Evolutionary conservation across 306 rosid species (phyloP).

Genomic region (Fragaria ananassa): DNA sequence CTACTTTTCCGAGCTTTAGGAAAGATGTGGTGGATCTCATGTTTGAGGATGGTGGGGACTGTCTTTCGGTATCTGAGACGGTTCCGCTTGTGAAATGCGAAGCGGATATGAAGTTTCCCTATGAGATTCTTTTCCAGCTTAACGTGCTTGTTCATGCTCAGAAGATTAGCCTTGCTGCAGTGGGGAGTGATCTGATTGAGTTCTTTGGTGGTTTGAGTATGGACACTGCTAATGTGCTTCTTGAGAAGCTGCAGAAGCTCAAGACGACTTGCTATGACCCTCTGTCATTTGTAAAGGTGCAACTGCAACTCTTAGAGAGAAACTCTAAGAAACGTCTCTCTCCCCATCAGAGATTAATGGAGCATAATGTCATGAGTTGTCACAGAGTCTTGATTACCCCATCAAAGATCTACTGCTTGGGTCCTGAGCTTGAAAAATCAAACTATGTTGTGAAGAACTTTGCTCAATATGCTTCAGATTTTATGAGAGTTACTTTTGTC

Average conservation of each 20-base stretch:
- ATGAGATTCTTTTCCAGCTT: slow-evolving; percentile 74
- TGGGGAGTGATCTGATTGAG: slow-evolving; percentile 49
- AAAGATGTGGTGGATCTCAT: slow-evolving; percentile 42
- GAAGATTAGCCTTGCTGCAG: slow-evolving; percentile 68
- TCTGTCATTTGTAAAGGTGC: slow-evolving; percentile 44
- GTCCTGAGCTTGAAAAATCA: slow-evolving; percentile 92
- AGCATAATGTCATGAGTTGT: slow-evolving; percentile 76
- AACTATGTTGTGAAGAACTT: slow-evolving; percentile 86
- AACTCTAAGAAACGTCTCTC: slow-evolving; percentile 33
- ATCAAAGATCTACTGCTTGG: slow-evolving; percentile 72
- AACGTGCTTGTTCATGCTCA: slow-evolving; percentile 84
- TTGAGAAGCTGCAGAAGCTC: slow-evolving; percentile 73
- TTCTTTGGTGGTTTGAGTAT: slow-evolving; percentile 46
- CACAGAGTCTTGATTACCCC: slow-evolving; percentile 89
- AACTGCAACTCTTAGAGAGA: slow-evolving; percentile 41
- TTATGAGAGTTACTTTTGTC: slow-evolving; percentile 86
- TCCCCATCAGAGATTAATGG: slow-evolving; percentile 36
- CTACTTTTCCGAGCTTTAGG: slow-evolving; percentile 53
- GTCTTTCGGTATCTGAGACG: slow-evolving; percentile 39
- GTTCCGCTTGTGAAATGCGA: slow-evolving; percentile 66
- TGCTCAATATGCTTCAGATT: slow-evolving; percentile 65
- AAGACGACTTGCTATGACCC: slow-evolving; percentile 68
- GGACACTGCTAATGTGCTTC: slow-evolving; percentile 48
- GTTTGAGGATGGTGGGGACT: slow-evolving; percentile 52
- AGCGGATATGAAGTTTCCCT: slow-evolving; percentile 38